Conservation (phyloP, 805 yeast genomes). For the Kazachstania bromeliacearum region DNA sequence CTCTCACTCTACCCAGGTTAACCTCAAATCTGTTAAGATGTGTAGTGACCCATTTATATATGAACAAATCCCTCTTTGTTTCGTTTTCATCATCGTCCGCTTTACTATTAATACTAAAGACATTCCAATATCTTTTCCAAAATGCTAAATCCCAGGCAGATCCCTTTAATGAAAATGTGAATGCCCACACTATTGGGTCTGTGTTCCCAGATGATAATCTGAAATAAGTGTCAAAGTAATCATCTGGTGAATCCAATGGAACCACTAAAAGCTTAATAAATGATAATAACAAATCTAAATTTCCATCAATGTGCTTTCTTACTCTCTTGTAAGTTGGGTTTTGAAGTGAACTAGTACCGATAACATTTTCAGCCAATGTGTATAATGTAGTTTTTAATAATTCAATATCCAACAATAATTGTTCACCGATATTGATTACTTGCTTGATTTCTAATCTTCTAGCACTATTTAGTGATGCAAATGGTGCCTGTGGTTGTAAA, state of each 20-base stretch:
- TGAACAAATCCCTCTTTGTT: constrained; percentile 9
- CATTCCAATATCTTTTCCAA: constrained; percentile 25
- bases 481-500: constrained; percentile 54
- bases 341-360: constrained; percentile 9
- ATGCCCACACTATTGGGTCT: constrained; percentile 27
- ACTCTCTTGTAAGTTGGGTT: constrained; percentile 20
- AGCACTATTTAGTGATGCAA: constrained; percentile 25
- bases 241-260: constrained; percentile 37
- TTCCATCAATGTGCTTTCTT: constrained; percentile 19
- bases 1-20: constrained; percentile 20
- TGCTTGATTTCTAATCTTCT: constrained; percentile 15
- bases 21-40: constrained; percentile 7
- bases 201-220: constrained; percentile 18
- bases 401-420: constrained; percentile 64
- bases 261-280: constrained; percentile 23
- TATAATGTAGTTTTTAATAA: constrained; percentile 47
- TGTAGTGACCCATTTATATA: constrained; percentile 16
- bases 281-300: constrained; percentile 12
- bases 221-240: constrained; percentile 32
- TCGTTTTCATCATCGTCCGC: constrained; percentile 6
- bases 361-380: constrained; percentile 15
- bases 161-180: constrained; percentile 23
- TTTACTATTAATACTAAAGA: constrained; percentile 10
- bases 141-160: constrained; percentile 23
- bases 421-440: constrained; percentile 54